Evolutionary conservation across 805 yeast genomes (phyloP).

Genomic region (Saturnispora saitoi): DNA sequence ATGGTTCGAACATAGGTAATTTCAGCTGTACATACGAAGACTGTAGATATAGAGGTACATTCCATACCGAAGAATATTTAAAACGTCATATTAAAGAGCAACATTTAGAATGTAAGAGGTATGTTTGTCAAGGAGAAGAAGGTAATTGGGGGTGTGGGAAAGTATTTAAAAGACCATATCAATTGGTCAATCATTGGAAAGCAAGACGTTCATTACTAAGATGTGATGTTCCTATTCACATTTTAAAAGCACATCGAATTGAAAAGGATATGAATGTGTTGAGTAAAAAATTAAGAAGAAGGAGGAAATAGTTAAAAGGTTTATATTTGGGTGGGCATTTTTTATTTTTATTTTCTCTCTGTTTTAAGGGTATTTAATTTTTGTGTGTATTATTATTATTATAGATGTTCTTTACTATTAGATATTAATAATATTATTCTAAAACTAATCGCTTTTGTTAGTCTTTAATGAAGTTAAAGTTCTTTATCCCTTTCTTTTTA

Average conservation of each 20-base stretch:
- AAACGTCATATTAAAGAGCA: conserved; percentile 27
- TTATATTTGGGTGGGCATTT: no score
- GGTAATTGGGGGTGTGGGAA: conserved; percentile 27
- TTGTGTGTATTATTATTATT: no score
- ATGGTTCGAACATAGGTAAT: background rate
- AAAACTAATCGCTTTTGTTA: no score
- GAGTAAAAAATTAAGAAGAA: conserved; percentile 4
- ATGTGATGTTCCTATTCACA: conserved; percentile 22
- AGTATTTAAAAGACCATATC: conserved; percentile 28
- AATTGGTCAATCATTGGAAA: conserved; percentile 28
- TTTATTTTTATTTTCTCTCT: no score
- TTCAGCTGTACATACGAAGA: conserved; percentile 18
- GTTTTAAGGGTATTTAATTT: no score
- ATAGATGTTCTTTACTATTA: no score
- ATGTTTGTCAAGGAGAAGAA: conserved; percentile 24
- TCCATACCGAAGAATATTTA: conserved; percentile 24
- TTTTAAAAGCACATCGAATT: background rate
- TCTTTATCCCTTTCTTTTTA: no score
- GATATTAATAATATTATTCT: no score
- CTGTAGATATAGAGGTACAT: conserved; percentile 26
- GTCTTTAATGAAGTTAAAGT: no score
- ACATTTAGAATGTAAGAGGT: conserved; percentile 21
- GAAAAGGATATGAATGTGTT: conserved; percentile 4
- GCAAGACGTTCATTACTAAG: conserved; percentile 25
- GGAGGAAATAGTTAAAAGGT: background rate